These are phyloP conservation scores for Crithidia sp. DNA, from an alignment of 208 protist genomes.

Conservation along the genomic window DNA sequence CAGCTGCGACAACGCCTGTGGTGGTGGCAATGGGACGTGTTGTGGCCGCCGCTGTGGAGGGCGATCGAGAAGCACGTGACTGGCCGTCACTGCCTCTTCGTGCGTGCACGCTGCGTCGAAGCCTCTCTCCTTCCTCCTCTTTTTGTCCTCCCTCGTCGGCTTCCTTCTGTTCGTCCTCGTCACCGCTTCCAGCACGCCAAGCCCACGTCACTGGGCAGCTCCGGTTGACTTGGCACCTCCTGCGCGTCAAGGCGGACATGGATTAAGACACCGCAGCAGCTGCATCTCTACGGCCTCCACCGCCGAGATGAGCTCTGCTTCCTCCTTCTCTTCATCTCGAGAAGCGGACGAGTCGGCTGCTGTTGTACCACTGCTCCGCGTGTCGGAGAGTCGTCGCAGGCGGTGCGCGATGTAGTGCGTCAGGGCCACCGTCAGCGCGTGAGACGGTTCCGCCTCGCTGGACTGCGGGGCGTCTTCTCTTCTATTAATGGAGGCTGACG, in stretches of 20 bases:
- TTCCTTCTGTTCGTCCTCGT: neutral
- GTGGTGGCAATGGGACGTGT: too few relatives aligned
- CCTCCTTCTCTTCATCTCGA: neutral
- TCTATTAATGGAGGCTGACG: neutral
- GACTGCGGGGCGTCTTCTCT: neutral
- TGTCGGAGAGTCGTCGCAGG: too few relatives aligned
- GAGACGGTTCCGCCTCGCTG: too few relatives aligned
- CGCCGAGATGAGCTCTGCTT: neutral
- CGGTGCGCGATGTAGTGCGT: neutral
- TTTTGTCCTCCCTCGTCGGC: neutral
- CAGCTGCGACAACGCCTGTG: too few relatives aligned
- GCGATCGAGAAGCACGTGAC: too few relatives aligned
- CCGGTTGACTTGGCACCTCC: slow-evolving; percentile 21
- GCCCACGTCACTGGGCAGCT: slow-evolving; percentile 12
- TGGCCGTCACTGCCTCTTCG: neutral
- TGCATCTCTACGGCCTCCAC: slow-evolving; percentile 1
- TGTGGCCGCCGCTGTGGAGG: too few relatives aligned
- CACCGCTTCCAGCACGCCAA: neutral
- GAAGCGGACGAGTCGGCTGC: too few relatives aligned
- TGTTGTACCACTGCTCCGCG: too few relatives aligned
- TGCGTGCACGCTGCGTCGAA: neutral
- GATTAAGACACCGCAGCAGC: slow-evolving; percentile 33
- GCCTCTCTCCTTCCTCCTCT: neutral
- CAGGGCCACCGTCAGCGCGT: too few relatives aligned
- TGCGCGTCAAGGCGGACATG: slow-evolving; percentile 14